phyloP scores from a whole-genome alignment of 805 yeast genomes.

The Wickerhamomyces bisporus region DNA sequence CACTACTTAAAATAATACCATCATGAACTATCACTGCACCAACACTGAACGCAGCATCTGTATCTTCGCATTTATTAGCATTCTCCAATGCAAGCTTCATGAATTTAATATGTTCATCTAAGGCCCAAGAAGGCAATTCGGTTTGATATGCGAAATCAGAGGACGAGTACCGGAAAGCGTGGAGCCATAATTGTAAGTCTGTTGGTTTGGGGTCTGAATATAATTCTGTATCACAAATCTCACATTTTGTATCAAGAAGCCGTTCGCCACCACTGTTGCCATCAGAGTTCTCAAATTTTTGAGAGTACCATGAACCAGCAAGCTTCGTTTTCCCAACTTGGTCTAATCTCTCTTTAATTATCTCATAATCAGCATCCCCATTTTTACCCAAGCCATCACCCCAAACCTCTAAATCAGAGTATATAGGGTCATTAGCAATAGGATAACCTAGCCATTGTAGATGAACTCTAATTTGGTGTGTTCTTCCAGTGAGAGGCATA shows the following conservation, averaged over 20 bases:
- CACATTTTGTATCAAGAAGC: slow-evolving; percentile 53
- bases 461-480: slow-evolving; percentile 94
- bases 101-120: slow-evolving; percentile 46
- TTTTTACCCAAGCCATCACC: slow-evolving; percentile 64
- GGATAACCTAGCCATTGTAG: slow-evolving; percentile 85
- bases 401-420: slow-evolving; percentile 77
- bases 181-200: slow-evolving; percentile 86
- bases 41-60: slow-evolving; percentile 87
- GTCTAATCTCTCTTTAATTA: slow-evolving; percentile 46
- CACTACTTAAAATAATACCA: slow-evolving; percentile 62
- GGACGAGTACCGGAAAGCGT: slow-evolving; percentile 77
- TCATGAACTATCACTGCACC: slow-evolving; percentile 80
- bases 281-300: slow-evolving; percentile 26
- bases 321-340: slow-evolving; percentile 64
- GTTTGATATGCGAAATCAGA: slow-evolving; percentile 24
- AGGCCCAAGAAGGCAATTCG: slow-evolving; percentile 38
- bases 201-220: slow-evolving; percentile 87
- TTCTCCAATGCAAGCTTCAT: slow-evolving; percentile 76
- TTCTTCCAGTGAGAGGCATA: slow-evolving; percentile 85
- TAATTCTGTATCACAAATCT: slow-evolving; percentile 60
- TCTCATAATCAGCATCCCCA: slow-evolving; percentile 45
- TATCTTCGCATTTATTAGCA: slow-evolving; percentile 76
- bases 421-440: slow-evolving; percentile 88
- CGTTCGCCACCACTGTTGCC: slow-evolving; percentile 49
- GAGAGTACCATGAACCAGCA: slow-evolving; percentile 66